Percentiles rank a stretch among this genome's conserved stretches.
phyloP scores from a whole-genome alignment of 305 asterid genomes.

The Fraxinus platypoda region DNA sequence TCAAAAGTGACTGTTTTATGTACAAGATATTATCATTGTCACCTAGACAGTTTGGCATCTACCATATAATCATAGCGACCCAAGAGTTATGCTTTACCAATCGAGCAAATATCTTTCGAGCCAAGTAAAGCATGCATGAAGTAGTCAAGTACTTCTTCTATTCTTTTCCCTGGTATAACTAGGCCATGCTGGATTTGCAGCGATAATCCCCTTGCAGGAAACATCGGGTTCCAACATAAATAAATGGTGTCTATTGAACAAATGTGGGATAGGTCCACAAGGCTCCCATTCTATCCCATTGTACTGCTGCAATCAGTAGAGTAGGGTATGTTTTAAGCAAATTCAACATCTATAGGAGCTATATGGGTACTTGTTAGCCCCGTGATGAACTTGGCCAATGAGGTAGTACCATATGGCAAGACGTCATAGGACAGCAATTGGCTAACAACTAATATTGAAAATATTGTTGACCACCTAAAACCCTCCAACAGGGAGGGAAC shows the following conservation, averaged over 20 bases:
- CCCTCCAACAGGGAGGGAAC: not conserved
- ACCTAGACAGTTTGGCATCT: not conserved
- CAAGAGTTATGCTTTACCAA: too few species aligned
- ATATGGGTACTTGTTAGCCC: not conserved
- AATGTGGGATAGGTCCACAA: not conserved
- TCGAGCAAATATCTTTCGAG: too few species aligned
- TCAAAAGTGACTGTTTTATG: not conserved
- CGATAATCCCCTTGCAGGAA: not conserved
- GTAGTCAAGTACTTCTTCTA: not conserved
- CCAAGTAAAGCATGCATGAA: not conserved
- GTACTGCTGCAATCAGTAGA: slow-evolving; percentile 7
- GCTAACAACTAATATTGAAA: not conserved
- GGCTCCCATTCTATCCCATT: slow-evolving; percentile 2
- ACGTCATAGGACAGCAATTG: not conserved
- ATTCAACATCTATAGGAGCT: not conserved
- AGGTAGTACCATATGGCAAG: not conserved
- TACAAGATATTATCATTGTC: not conserved
- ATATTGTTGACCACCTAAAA: not conserved
- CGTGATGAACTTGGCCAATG: not conserved
- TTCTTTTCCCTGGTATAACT: not conserved
- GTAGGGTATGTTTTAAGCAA: not conserved
- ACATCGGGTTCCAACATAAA: not conserved
- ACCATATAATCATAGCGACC: too few species aligned
- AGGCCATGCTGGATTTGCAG: not conserved
- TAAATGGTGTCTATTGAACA: not conserved